These are phyloP conservation scores for Zelonia costaricensis DNA, from an alignment of 208 protist genomes.

Conservation along the genomic window DNA sequence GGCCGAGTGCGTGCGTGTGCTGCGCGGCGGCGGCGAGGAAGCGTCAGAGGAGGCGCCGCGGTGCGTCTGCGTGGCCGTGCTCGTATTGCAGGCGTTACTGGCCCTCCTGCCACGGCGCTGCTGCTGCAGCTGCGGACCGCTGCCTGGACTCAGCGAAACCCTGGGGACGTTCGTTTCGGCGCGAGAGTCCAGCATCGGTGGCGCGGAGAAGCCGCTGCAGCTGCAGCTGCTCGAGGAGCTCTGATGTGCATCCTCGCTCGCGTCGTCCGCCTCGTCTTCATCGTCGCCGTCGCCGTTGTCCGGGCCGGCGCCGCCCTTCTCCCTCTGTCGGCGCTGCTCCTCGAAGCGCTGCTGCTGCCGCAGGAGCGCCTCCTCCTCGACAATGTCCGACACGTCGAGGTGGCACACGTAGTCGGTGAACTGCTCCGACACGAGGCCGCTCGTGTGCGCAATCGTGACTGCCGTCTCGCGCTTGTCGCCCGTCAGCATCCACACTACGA, in stretches of 20 bases:
- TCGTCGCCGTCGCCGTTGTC: slow-evolving; percentile 6
- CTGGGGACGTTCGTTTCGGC: too few relatives aligned
- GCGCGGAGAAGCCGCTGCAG: too few relatives aligned
- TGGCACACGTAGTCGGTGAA: slow-evolving; percentile 39
- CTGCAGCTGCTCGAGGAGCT: too few relatives aligned
- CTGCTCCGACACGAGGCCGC: slow-evolving; percentile 34
- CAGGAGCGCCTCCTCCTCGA: slow-evolving; percentile 32
- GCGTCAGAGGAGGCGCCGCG: slow-evolving; percentile 5
- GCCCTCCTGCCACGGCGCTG: too few relatives aligned
- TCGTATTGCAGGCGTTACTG: background rate
- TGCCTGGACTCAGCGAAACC: too few relatives aligned
- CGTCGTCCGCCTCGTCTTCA: background rate
- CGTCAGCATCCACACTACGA: slow-evolving; percentile 98
- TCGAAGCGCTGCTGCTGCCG: slow-evolving; percentile 17
- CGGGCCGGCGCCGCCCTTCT: background rate
- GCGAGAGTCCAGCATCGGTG: too few relatives aligned
- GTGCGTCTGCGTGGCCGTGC: slow-evolving; percentile 11
- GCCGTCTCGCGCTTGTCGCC: slow-evolving; percentile 98
- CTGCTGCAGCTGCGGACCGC: too few relatives aligned
- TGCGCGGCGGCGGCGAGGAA: slow-evolving; percentile 10
- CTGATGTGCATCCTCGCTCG: too few relatives aligned
- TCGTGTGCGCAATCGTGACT: slow-evolving; percentile 94
- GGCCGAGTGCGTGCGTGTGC: background rate
- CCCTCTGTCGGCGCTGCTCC: slow-evolving; percentile 1
- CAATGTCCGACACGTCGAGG: slow-evolving; percentile 44